phyloP scores from a whole-genome alignment of 257 asterid genomes.

The Marsdenia floribunda region DNA sequence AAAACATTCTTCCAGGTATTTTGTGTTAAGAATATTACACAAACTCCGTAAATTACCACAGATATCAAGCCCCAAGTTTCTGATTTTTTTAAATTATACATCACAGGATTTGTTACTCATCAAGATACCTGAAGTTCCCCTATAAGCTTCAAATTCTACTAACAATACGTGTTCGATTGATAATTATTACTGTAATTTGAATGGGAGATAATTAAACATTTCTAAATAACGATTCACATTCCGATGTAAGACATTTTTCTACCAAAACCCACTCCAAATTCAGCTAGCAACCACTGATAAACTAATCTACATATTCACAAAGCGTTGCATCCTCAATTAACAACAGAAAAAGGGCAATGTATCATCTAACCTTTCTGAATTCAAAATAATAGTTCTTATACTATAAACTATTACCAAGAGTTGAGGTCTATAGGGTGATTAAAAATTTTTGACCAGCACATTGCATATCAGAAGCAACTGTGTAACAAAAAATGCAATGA shows the following conservation, averaged over 20 bases:
- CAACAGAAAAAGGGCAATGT: neutral
- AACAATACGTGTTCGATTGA: neutral
- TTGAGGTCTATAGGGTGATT: neutral
- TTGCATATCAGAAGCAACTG: neutral
- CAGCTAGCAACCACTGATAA: neutral
- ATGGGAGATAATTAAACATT: neutral
- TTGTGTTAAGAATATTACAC: neutral
- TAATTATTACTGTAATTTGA: neutral
- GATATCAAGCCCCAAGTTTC: neutral
- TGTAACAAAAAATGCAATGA: neutral
- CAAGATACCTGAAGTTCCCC: neutral
- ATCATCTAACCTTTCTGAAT: neutral
- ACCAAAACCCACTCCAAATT: neutral
- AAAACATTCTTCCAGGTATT: neutral
- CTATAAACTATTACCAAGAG: neutral
- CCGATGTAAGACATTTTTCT: neutral
- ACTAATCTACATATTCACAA: neutral
- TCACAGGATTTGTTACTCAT: neutral
- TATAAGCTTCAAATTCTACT: neutral
- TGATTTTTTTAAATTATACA: neutral
- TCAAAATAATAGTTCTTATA: neutral
- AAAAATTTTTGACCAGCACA: neutral
- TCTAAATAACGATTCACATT: neutral
- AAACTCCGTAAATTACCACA: neutral
- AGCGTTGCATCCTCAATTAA: neutral